Base-by-base conservation (phyloP, 306 rosid genomes). In the Lathyrus tuberosus region DNA sequence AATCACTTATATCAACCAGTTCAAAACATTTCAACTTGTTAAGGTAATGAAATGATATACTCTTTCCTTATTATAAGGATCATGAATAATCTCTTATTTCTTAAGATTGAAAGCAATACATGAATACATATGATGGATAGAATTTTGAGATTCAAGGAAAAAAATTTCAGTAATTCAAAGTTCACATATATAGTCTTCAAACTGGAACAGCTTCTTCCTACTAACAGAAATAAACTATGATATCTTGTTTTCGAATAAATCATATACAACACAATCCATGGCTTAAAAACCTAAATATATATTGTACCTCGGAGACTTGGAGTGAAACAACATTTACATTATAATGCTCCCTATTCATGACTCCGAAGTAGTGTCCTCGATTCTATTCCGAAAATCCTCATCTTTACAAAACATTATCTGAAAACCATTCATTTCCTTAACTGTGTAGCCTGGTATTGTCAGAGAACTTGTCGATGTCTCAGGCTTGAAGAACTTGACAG, bases 401-500 rank as follows among this genome's bases (percentile, higher is more conserved):
- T 73, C 84, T 70, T 65, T 73, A 76, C 83, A 84, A 16, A 41
- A 71, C 62, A 57, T 28, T 13, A 57, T 14, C 33, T 22, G 35
- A 79, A 66, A 72, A 62, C 65, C 79, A 76, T 24, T 53, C 35
- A 44, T 72, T 63, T 54, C 52, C 76, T 71, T 76, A 69, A 38
- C 43, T 72, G 68, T 80, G 63, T 75, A 67, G 66, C 80, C 79
- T 78, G 67, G 69, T 66, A 48, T 58, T 44, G 52, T 16, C 59
- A 65, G 68, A 63, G 69, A 43, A 49, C 54, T 65, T n/a, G 47
- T 57, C 8, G 20, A 20, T 24, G 64, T 72, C 64, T 90, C 88
- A 95, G 15, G 88, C 93, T 86, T 91, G 99, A 67, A 95, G 97
- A 72, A 95, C 97, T 73, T 95, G 99, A 78, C 99, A 91, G 80